Evolutionary conservation across 768 basidiomycete genomes (phyloP).

Genomic region (Kwoniella sp.): DNA sequence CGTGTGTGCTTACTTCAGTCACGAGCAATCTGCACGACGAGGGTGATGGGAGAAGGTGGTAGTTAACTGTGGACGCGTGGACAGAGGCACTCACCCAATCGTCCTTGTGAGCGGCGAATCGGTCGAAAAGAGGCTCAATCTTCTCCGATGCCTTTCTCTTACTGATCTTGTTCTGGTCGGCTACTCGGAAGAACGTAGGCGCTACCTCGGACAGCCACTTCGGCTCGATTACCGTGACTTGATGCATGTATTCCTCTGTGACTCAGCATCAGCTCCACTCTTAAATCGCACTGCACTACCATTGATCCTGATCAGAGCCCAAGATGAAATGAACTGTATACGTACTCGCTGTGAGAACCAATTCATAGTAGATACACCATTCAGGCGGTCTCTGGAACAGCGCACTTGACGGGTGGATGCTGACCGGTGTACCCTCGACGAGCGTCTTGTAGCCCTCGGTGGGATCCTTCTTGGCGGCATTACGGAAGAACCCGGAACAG

Average conservation of each 20-base stretch:
- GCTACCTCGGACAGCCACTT: conserved; percentile 99
- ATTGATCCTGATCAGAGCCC: too few relatives aligned
- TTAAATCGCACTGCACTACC: too few relatives aligned
- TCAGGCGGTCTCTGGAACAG: conserved; percentile 96
- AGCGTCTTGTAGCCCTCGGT: conserved; percentile 88
- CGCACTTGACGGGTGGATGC: conserved; percentile 90
- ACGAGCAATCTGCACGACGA: too few relatives aligned
- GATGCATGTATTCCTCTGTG: conserved; percentile 54
- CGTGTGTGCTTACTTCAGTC: too few relatives aligned
- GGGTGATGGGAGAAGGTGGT: too few relatives aligned
- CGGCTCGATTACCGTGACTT: conserved; percentile 86
- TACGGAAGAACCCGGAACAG: conserved; percentile 95
- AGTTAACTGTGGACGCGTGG: too few relatives aligned
- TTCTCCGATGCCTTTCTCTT: conserved; percentile 59
- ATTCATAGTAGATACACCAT: conserved; percentile 71
- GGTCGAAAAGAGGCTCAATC: conserved; percentile 94
- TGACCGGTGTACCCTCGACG: conserved; percentile 75
- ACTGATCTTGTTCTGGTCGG: conserved; percentile 93
- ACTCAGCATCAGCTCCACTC: conserved; percentile 5
- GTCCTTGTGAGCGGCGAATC: conserved; percentile 60
- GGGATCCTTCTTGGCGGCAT: conserved; percentile 87
- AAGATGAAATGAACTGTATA: conserved; percentile 63
- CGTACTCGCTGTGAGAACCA: conserved; percentile 93
- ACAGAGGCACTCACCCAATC: conserved; percentile 61
- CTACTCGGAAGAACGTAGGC: conserved; percentile 97